Evolutionary conservation across 495 filamentous ascomycete genomes (phyloP).

Genomic region (Tuber magnatum): DNA sequence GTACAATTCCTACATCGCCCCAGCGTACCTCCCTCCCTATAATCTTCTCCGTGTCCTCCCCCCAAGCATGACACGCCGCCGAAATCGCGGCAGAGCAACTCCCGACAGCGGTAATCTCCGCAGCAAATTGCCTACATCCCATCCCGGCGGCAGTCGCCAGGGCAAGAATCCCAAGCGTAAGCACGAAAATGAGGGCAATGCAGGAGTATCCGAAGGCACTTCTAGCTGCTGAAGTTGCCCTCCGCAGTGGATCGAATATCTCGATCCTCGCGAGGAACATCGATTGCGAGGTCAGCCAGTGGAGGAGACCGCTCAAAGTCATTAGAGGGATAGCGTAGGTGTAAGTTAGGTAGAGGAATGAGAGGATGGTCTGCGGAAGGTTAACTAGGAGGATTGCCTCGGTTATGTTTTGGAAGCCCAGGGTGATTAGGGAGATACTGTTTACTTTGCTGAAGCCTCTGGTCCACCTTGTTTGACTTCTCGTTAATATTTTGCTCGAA

Average conservation of each 20-base stretch:
- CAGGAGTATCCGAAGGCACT: conserved; percentile 11
- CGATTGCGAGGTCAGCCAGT: conserved; percentile 47
- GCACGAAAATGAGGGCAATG: conserved; percentile 12
- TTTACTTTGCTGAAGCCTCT: conserved; percentile 9
- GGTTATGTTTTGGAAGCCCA: conserved; percentile 29
- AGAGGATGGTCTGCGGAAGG: conserved; percentile 45
- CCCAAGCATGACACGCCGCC: neutral
- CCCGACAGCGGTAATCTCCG: conserved; percentile 1
- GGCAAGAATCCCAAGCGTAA: neutral
- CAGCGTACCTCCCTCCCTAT: too few species aligned
- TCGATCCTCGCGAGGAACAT: conserved; percentile 42
- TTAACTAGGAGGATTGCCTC: conserved; percentile 27
- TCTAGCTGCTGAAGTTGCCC: neutral
- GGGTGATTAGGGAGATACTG: neutral
- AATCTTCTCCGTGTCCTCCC: neutral
- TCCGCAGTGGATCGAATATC: conserved; percentile 15
- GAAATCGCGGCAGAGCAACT: neutral
- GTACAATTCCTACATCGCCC: too few species aligned
- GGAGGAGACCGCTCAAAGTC: conserved; percentile 33
- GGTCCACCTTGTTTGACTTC: conserved; percentile 1
- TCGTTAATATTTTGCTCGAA: fast-evolving
- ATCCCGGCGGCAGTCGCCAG: neutral
- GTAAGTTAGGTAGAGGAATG: conserved; percentile 31
- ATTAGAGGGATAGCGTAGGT: conserved; percentile 43
- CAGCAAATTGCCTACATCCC: neutral